phyloP scores from a whole-genome alignment of 805 yeast genomes.

The Hyphopichia homilentoma region DNA sequence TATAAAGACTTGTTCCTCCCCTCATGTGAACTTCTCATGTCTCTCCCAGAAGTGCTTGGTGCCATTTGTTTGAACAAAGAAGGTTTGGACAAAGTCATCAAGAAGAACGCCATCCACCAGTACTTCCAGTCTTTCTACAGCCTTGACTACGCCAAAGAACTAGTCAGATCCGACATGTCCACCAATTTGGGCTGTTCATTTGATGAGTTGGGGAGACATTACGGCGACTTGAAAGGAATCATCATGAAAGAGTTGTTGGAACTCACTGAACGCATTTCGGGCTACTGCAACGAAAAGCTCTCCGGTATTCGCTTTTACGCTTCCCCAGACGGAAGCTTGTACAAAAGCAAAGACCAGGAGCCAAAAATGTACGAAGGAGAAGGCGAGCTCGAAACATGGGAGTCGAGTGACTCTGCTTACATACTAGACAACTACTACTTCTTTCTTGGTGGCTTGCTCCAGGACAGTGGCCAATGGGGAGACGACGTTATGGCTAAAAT shows the following conservation, averaged over 20 bases:
- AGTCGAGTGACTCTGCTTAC: constrained; percentile 41
- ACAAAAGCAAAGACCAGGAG: constrained; percentile 38
- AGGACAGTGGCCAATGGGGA: constrained; percentile 49
- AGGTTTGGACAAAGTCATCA: constrained; percentile 59
- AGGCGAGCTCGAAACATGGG: constrained; percentile 50
- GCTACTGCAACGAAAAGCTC: constrained; percentile 26
- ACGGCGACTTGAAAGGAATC: constrained; percentile 63
- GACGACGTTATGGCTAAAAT: constrained; percentile 34
- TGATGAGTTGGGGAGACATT: constrained; percentile 82
- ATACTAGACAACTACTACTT: constrained; percentile 48
- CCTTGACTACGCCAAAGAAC: constrained; percentile 47
- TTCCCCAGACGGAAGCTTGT: constrained; percentile 37
- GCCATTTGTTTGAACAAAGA: constrained; percentile 76
- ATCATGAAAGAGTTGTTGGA: constrained; percentile 47
- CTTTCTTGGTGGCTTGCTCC: constrained; percentile 50
- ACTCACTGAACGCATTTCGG: constrained; percentile 45
- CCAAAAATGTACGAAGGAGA: constrained; percentile 41
- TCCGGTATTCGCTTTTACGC: constrained; percentile 43
- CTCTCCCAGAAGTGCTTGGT: constrained; percentile 73
- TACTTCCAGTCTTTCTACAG: constrained; percentile 52
- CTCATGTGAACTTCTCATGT: constrained; percentile 52
- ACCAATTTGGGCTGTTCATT: constrained; percentile 60
- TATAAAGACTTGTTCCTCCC: constrained; percentile 56
- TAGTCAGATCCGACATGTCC: constrained; percentile 47
- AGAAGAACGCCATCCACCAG: constrained; percentile 28